Conservation (phyloP, 768 basidiomycete genomes). For the Gyrodon lividus region DNA sequence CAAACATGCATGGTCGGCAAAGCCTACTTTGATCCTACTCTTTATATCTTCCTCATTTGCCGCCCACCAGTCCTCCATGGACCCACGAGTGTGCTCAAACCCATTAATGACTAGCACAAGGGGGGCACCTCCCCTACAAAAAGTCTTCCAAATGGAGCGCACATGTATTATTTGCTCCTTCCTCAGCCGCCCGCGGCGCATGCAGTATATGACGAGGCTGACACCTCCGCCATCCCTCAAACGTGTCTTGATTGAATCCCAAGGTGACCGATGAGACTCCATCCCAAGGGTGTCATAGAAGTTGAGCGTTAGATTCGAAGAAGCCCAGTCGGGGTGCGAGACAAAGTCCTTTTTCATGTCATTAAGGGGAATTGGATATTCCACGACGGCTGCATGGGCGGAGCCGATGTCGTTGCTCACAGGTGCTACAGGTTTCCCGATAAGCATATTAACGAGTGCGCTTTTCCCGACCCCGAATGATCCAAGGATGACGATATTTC, state of each 20-base stretch:
- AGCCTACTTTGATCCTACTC: slow-evolving; percentile 5
- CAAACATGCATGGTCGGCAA: slow-evolving; percentile 19
- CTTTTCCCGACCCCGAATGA: slow-evolving; percentile 37
- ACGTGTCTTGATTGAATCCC: slow-evolving; percentile 9
- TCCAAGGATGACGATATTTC: slow-evolving; percentile 23
- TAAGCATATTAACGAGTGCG: slow-evolving; percentile 40
- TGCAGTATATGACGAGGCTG: slow-evolving; percentile 36
- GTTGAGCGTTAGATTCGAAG: slow-evolving; percentile 4
- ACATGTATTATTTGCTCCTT: slow-evolving; percentile 31
- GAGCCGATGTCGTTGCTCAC: slow-evolving; percentile 23
- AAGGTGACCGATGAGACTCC: slow-evolving; percentile 17
- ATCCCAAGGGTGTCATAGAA: slow-evolving; percentile 21
- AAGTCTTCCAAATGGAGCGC: slow-evolving; percentile 24
- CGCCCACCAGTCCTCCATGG: slow-evolving; percentile 22
- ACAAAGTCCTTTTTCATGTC: not conserved
- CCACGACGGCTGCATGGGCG: slow-evolving; percentile 12
- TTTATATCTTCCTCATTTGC: slow-evolving; percentile 9
- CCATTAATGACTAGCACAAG: slow-evolving; percentile 18
- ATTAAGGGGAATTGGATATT: slow-evolving; percentile 8
- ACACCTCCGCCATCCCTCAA: slow-evolving; percentile 13
- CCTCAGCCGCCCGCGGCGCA: slow-evolving; percentile 36
- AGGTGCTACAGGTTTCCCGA: slow-evolving; percentile 22
- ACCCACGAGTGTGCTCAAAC: slow-evolving; percentile 15
- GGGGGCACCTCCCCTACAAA: slow-evolving; percentile 13
- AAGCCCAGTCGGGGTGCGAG: not conserved